Conservation (phyloP, 768 basidiomycete species). For the Suillus variegatus region DNA sequence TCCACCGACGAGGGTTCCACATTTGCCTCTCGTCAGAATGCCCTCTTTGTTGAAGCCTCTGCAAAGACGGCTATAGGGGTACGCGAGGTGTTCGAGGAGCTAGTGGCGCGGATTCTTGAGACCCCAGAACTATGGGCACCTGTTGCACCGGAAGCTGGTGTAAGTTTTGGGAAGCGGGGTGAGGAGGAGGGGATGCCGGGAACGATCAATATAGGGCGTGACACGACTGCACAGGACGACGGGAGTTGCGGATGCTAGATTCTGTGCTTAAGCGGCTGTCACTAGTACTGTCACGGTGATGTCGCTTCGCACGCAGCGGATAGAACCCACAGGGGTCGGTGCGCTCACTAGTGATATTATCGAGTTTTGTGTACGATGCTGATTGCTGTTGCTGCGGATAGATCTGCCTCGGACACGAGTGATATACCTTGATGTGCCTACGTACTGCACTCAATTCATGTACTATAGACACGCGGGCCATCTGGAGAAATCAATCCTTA, state of each 20-base stretch:
- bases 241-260: constrained; percentile 2
- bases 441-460: not conserved
- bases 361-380: not conserved
- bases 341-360: not conserved
- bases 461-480: constrained; percentile 3
- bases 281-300: too few relatives aligned
- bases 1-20: constrained; percentile 71
- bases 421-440: constrained; percentile 3
- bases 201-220: constrained; percentile 36
- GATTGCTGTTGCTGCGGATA: not conserved
- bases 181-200: constrained; percentile 41
- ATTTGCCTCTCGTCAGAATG: constrained; percentile 82
- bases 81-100: constrained; percentile 69
- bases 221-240: not conserved
- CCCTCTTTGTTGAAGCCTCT: constrained; percentile 87
- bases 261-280: not conserved
- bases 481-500: not conserved
- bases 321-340: not conserved
- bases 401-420: not conserved
- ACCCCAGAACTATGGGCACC: constrained; percentile 80
- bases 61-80: constrained; percentile 92
- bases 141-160: constrained; percentile 21
- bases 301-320: not conserved
- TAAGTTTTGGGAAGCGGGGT: constrained; percentile 11
- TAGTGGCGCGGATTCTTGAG: constrained; percentile 81